Evolutionary conservation across 129 eudicot species (phyloP), one percentile per base, ranked within the genome.

Genomic region (Helianthus tuberosus): DNA sequence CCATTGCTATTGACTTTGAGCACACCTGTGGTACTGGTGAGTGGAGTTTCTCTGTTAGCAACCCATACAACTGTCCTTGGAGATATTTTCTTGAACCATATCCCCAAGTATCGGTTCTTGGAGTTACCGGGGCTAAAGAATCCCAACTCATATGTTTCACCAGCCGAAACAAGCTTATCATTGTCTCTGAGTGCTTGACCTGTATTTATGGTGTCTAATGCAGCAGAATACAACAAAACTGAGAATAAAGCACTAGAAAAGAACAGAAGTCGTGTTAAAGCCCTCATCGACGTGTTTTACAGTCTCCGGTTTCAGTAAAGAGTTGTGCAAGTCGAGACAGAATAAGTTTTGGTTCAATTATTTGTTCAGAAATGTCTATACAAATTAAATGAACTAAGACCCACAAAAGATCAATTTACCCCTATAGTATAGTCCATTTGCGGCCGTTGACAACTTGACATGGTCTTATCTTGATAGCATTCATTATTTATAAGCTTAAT

Each of bases 71-170:
- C 82, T 2, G 84, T 71, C 3, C 17, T n/a, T 12, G 38, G 25
- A 32, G 76, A 29, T 55, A 74, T 25, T 5, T 80, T 72, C 52
- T 69, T 77, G 64, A 73, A 84, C 89, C 85, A 84, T 59, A 81
- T 84, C 46, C 89, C 89, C 13, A 84, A 16, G 51, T 81, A 81
- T 11, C 85, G 46, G 5, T 69, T 69, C 10, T 5, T 63, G 23
- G 81, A 77, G 64, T 58, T 78, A 23, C 83, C 69, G 0, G 75
- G 79, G 64, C 69, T 79, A 63, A 79, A 55, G 32, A 79, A 72
- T 2, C 83, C 75, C n/a, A 79, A 48, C 23, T 75, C 79, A 48
- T 17, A 64, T 27, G 7, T 75, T 41, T 41, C 79, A 52, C 16
- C 32, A 5, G 54, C 11, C 41, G 79, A 75, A 64, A 75, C 65